phyloP scores from a whole-genome alignment of 257 asterid species.

The Lavandula angustifolia region DNA sequence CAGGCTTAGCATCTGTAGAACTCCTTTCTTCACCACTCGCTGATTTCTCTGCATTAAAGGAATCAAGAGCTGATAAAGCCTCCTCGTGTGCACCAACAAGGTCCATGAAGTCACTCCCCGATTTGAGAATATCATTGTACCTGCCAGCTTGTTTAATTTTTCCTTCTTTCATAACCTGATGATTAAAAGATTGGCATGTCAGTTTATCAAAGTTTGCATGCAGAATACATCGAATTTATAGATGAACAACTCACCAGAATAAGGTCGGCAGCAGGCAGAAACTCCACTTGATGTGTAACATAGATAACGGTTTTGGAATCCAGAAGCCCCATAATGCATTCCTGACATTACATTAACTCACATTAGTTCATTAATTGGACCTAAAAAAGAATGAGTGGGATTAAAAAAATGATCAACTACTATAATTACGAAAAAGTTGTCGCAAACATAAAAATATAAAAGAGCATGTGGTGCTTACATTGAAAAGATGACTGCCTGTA shows the following conservation, averaged over 20 bases:
- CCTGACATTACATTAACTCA: conserved; percentile 44
- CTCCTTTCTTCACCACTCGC: no score
- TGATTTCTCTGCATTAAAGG: conserved; percentile 35
- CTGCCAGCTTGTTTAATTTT: conserved; percentile 73
- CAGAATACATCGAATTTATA: conserved; percentile 9
- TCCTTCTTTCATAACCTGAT: conserved; percentile 88
- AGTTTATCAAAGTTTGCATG: not conserved
- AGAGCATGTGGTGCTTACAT: conserved; percentile 45
- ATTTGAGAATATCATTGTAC: conserved; percentile 66
- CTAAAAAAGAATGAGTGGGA: not conserved
- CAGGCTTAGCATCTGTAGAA: conserved; percentile 29
- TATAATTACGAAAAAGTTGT: not conserved
- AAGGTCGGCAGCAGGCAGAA: conserved; percentile 80
- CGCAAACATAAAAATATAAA: not conserved
- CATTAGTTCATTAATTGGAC: not conserved
- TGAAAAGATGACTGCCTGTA: conserved; percentile 81
- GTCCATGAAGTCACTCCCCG: conserved; percentile 79
- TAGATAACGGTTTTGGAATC: conserved; percentile 61
- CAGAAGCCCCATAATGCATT: conserved; percentile 67
- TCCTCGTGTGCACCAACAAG: conserved; percentile 89
- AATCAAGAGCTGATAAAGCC: conserved; percentile 68
- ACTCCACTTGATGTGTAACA: conserved; percentile 92
- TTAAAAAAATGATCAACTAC: not conserved
- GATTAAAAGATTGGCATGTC: conserved; percentile 2
- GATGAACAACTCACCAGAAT: conserved; percentile 61